Base-by-base conservation (phyloP, 768 basidiomycete genomes). In the Leccinum ochraceum region DNA sequence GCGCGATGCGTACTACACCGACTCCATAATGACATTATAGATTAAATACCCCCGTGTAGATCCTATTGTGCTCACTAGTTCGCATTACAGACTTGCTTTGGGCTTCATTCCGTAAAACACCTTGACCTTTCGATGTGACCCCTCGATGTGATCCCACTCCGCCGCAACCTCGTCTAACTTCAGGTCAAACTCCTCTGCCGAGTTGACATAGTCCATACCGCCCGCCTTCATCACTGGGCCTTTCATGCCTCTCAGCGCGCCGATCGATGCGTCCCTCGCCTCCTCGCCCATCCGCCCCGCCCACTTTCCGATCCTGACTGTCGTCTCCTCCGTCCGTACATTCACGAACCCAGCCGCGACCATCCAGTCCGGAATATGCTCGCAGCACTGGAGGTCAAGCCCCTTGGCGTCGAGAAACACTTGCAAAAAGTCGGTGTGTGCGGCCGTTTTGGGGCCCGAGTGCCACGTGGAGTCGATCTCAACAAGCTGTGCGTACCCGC, bases 401-500 rank as follows among this genome's bases (percentile, higher is more conserved):
- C 48, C 58, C 55, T 62, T 65, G 17, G 36, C 24, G 10, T 51
- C 53, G 8, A 66, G 65, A 34, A 66, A 65, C 5, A 9, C 36
- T 28, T 51, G 30, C 50, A 66, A 16, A 55, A 65, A 65, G 26
- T 26, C 50, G 48, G 49, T 58, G 3, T 66, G 58, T 9, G 53
- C 53, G 0, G 30, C 24, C 6, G 58, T 66, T 24, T 65, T 60
- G 0, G 60, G 58, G 11, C 63, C 60, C 16, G 64, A 62, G n/a
- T 54, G 32, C 64, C 59, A 66, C n/a, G 56, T 59, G 10, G 61
- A 59, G 13, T 63, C 65, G 9, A 65, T 66, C 52, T 76, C 74
- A 26, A 68, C 34, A 22, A 76, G 63, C 50, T 76, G 74, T 3
- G 68, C 65, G 20, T 67, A 73, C 3, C 74, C 75, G 16, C 75